A percentile compares a stretch with the other conserved stretches of the same genome.
Evolutionary conservation across 495 filamentous ascomycete species (phyloP).

Genomic region (Penicillium dipodomyicola): DNA sequence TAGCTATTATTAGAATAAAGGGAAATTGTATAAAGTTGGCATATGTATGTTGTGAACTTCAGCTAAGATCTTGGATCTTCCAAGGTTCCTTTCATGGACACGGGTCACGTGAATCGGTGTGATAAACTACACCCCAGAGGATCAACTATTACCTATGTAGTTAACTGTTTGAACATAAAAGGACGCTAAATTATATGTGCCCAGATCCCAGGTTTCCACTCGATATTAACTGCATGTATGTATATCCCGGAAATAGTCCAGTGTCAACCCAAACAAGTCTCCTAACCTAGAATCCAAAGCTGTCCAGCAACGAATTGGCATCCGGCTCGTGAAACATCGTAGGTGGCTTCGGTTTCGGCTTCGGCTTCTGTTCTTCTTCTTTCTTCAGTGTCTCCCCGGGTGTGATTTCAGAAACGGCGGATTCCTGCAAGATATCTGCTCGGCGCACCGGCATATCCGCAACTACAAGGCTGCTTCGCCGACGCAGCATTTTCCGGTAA

Average conservation of each 20-base stretch:
- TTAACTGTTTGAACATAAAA: neutral
- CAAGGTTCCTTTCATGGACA: too few relatives aligned
- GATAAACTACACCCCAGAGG: neutral
- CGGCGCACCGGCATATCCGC: conserved; percentile 63
- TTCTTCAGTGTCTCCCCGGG: conserved; percentile 9
- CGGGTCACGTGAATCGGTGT: neutral
- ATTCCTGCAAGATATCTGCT: conserved; percentile 7
- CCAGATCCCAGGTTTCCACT: neutral
- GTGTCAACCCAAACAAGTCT: conserved; percentile 1
- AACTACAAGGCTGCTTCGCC: conserved; percentile 75
- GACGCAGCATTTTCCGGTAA: conserved; percentile 64
- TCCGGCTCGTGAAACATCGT: conserved; percentile 89
- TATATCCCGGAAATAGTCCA: conserved; percentile 8
- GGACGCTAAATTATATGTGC: neutral
- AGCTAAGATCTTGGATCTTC: too few relatives aligned
- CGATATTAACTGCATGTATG: conserved; percentile 9
- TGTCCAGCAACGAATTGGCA: conserved; percentile 75
- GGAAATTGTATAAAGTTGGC: too few relatives aligned
- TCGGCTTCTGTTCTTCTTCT: conserved; percentile 3
- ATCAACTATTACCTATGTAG: neutral
- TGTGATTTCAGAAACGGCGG: conserved; percentile 21
- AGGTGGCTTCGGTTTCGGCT: conserved; percentile 54
- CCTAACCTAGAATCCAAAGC: conserved; percentile 62
- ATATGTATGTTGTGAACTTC: too few relatives aligned
- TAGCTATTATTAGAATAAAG: neutral